Conservation (phyloP, 805 yeast genomes). For the Lipomyces spencermartinsiae region DNA sequence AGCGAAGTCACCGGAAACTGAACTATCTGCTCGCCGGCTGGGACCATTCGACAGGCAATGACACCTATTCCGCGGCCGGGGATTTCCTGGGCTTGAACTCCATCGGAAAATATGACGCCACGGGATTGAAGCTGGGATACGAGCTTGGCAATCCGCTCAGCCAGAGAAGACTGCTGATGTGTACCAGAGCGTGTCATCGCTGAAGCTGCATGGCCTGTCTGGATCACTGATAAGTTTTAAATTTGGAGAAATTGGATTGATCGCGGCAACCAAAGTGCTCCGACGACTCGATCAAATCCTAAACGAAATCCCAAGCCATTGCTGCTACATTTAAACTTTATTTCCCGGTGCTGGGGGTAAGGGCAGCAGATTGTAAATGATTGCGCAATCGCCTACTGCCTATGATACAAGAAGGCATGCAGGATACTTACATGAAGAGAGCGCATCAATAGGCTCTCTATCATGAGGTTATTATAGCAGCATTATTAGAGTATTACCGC, state of each 20-base stretch:
- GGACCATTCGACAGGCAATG: conserved; percentile 51
- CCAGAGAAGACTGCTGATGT: background rate
- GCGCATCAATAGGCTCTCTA: background rate
- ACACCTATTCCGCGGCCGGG: conserved; percentile 69
- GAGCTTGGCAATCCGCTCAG: conserved; percentile 8
- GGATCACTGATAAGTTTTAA: background rate
- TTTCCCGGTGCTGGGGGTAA: no score
- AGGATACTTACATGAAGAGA: background rate
- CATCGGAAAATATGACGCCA: conserved; percentile 38
- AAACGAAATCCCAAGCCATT: no score
- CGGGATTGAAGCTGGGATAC: conserved; percentile 7
- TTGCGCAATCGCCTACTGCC: background rate
- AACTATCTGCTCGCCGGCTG: conserved; percentile 54
- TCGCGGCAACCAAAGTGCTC: background rate
- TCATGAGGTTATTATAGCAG: background rate
- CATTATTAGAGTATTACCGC: background rate
- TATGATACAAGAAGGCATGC: background rate
- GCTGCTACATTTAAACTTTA: no score
- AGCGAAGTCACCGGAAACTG: conserved; percentile 64
- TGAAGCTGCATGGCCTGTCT: background rate
- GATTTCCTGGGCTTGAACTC: conserved; percentile 50
- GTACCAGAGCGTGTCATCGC: background rate
- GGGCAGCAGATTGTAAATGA: background rate
- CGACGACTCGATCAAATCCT: background rate
- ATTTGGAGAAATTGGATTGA: background rate